Base-by-base conservation (phyloP, 495 filamentous ascomycete species). In the Podospora pseudocomata region DNA sequence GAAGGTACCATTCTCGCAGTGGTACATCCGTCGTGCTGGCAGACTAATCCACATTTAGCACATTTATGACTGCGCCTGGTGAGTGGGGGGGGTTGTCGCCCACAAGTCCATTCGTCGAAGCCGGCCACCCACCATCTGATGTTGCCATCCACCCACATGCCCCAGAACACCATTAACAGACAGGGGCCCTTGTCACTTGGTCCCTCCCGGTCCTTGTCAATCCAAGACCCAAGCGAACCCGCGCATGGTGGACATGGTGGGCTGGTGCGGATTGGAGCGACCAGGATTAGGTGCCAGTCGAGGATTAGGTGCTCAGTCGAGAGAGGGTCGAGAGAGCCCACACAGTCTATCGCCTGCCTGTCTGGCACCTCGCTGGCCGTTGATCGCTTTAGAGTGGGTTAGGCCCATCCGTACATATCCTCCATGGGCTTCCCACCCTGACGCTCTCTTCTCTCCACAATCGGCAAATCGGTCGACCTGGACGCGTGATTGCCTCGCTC, bases 401-500 rank as follows among this genome's bases (percentile, higher is more conserved):
- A 49, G 61, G 30, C 19, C 61, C 32, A 63, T 77, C 75, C 72
- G 72, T 82, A 83, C 81, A 80, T 82, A 81, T 83, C 79, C 80
- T 74, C 76, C 76, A 73, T 76, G 76, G 81, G 80, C 74, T 77
- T 79, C 79, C 81, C 78, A 76, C 78, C 78, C 73, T 74, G 68
- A 77, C 74, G 72, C 71, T 77, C 77, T 71, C 76, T 78, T 70
- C 61, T 76, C 72, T 78, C 73, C 73, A 69, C 73, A 76, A 82
- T 81, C 80, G 81, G 80, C 79, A 80, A 77, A 82, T 78, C 77
- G 75, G 80, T 83, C 79, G 78, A 77, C 77, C 72, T 79, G 74
- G 80, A 80, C 75, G 72, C 65, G 77, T 78, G 78, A 78, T 82
- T 79, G 28, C 30, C 61, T 63, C 28, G 34, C 32, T 63, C 61